Evolutionary conservation across 1,139 yeast genomes (phyloP).

Genomic region (Diutina catenulata): DNA sequence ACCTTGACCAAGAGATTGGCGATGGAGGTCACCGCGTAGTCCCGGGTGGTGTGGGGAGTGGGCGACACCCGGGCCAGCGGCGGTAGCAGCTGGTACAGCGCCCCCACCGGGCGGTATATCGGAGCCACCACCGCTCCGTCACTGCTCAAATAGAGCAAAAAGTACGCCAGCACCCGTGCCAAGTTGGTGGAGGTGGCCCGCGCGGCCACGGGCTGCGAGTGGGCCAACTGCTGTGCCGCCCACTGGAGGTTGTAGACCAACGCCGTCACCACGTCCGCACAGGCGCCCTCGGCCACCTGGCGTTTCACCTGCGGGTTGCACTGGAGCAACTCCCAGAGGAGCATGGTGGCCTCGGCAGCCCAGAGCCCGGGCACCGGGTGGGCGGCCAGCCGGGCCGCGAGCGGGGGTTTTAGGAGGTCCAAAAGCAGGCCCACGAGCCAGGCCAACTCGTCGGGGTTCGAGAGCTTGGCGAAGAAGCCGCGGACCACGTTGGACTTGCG

Average conservation of each 20-base stretch:
- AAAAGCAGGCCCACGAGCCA: constrained; percentile 36
- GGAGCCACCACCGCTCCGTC: constrained; percentile 30
- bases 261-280: constrained; percentile 42
- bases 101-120: constrained; percentile 20
- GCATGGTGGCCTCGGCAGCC: constrained; percentile 43
- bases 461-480: constrained; percentile 38
- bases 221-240: constrained; percentile 16
- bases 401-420: too few species aligned
- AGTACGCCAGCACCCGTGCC: constrained; percentile 47
- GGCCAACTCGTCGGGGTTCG: constrained; percentile 40
- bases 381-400: too few species aligned
- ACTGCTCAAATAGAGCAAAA: constrained; percentile 49
- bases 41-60: constrained; percentile 42
- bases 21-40: constrained; percentile 44
- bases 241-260: constrained; percentile 42
- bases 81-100: constrained; percentile 28
- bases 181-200: constrained; percentile 17
- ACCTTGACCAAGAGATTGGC: constrained; percentile 21
- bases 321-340: constrained; percentile 70
- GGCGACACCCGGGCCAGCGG: constrained; percentile 36
- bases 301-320: constrained; percentile 48
- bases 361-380: constrained; percentile 39
- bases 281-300: constrained; percentile 35
- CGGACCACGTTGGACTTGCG: constrained; percentile 47
- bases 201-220: background rate